Evolutionary conservation across 169 alveolate species (phyloP).

Genomic region (Eimeria acervulina): DNA sequence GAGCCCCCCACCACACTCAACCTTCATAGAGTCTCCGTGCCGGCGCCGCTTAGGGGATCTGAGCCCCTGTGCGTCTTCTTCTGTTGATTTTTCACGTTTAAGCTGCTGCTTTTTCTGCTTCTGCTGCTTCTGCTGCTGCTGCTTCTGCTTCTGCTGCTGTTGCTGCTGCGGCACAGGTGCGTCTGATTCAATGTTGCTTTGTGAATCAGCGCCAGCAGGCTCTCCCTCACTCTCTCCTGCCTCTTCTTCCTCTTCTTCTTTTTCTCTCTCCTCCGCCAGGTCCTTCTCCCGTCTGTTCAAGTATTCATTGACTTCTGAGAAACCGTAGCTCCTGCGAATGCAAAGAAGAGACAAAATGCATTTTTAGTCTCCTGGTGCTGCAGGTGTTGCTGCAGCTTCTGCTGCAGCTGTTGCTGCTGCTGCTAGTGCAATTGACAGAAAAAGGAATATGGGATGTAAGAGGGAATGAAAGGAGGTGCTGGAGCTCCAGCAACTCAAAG

Average conservation of each 20-base stretch:
- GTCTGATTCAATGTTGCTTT: not conserved
- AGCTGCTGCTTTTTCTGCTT: slow-evolving; percentile 10
- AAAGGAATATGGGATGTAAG: too few relatives aligned
- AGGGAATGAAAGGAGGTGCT: too few relatives aligned
- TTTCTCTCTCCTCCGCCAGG: too few relatives aligned
- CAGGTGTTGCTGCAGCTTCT: not conserved
- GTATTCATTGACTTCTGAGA: not conserved
- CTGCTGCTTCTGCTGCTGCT: not conserved
- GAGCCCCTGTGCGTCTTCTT: slow-evolving; percentile 65
- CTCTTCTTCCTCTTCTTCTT: too few relatives aligned
- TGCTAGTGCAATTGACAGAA: too few relatives aligned
- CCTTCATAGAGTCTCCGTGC: slow-evolving; percentile 13
- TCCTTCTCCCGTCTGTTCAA: not conserved
- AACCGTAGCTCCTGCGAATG: slow-evolving; percentile 21
- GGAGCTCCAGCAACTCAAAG: not conserved
- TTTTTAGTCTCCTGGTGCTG: too few relatives aligned
- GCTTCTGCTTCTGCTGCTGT: not conserved
- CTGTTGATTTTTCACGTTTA: slow-evolving; percentile 62
- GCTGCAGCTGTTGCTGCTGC: too few relatives aligned
- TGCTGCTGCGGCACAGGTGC: not conserved
- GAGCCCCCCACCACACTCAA: not conserved
- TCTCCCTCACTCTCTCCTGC: slow-evolving; percentile 36
- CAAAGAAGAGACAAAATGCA: not conserved
- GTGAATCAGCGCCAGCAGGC: slow-evolving; percentile 21
- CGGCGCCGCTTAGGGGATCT: slow-evolving; percentile 32